These are phyloP conservation scores for Colletotrichum acutatum DNA, from an alignment of 2,329 filamentous ascomycete species.

Conservation along the genomic window DNA sequence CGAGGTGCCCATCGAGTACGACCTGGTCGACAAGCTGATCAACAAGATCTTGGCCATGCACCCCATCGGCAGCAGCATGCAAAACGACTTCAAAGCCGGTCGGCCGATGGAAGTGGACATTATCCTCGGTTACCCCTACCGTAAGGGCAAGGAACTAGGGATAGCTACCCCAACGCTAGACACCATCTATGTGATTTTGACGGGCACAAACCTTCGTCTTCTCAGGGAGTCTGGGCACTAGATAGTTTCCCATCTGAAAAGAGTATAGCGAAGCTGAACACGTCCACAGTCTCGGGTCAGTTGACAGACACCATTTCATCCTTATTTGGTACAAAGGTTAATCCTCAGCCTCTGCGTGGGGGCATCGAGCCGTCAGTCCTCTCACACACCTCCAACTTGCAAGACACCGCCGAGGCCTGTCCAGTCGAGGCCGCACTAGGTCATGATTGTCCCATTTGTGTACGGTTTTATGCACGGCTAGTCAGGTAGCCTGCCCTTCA, in stretches of 20 bases:
- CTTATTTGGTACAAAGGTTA: not conserved
- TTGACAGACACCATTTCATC: not conserved
- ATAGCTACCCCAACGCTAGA: constrained; percentile 64
- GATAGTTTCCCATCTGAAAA: not conserved
- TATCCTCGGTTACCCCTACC: constrained; percentile 69
- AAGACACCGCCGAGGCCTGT: not conserved
- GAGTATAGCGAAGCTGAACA: not conserved
- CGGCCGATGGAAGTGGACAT: constrained; percentile 71
- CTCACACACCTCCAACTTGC: not conserved
- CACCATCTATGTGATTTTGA: constrained; percentile 48
- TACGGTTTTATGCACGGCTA: not conserved
- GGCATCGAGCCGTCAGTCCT: not conserved
- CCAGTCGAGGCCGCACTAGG: not conserved
- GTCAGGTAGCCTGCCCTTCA: not conserved
- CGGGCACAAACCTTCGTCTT: constrained; percentile 42
- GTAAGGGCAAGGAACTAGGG: constrained; percentile 63
- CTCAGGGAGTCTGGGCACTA: constrained; percentile 18
- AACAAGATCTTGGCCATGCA: constrained; percentile 59
- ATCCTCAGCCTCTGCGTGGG: constrained; percentile 20
- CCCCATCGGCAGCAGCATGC: constrained; percentile 62
- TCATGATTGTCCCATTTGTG: not conserved
- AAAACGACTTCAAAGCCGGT: constrained; percentile 66
- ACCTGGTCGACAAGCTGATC: constrained; percentile 58
- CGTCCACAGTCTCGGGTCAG: not conserved
- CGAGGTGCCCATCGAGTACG: constrained; percentile 57